Evolutionary conservation across 2,329 filamentous ascomycete genomes (phyloP), one percentile per base, ranked within the genome.

Genomic region (Curvularia sp.): DNA sequence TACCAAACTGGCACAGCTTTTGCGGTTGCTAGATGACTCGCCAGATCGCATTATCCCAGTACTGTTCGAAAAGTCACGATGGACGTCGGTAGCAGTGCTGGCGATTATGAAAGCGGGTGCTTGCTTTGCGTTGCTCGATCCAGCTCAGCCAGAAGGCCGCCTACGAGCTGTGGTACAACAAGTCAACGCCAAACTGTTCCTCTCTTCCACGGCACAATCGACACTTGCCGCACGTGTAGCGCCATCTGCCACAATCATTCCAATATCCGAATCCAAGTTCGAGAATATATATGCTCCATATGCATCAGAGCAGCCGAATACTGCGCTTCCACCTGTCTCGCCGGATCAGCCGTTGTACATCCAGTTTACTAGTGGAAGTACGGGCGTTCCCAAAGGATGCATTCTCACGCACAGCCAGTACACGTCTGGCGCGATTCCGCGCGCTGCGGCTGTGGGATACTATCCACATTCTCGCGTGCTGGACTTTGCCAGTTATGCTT

Each of bases 51-150:
- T 77, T n/a, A 71, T 80, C 6, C 74, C 77, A 0, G 55, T 78
- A 0, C 66, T 77, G 10, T 78, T 80, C 43, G 77, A 80, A 42
- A 80, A 80, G 57, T 77, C 70, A 0, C 61, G 67, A 53, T 79
- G 76, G 76, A 76, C 72, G 0, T 64, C 74, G 3, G 75, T 80
- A 18, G 75, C 75, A 7, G 71, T 78, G 7, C 69, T 79, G 5
- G 76, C 75, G 4, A 66, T 78, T 9, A 75, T 80, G 73, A 79
- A 79, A 47, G 69, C 75, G 10, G 77, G 77, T 8, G 76, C 71
- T 4, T 75, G 73, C 52, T 77, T 77, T 51, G 71, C 72, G 5
- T 61, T 76, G 2, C 65, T 77, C 13, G 75, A 77, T 31, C 74
- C 75, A 15, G 74, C 74, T 20, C 73, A 76, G 33, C 75, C 75